phyloP scores from a whole-genome alignment of 805 yeast species.

The Kodamaea jinghongensis region DNA sequence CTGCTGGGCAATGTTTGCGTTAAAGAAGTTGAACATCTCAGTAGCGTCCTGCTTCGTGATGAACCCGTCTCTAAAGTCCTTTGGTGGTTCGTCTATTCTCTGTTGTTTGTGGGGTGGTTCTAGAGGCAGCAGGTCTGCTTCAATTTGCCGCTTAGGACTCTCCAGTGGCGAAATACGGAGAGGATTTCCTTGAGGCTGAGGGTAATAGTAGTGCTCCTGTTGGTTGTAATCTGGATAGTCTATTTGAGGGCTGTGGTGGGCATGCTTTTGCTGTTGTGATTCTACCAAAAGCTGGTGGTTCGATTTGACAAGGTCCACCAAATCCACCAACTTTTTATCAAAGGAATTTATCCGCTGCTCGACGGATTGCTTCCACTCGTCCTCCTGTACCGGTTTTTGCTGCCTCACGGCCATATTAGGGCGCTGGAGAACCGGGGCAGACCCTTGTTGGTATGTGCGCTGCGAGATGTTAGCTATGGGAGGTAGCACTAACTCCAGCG shows the following conservation, averaged over 20 bases:
- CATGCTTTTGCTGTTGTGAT: constrained; percentile 12
- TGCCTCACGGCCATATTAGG: constrained; percentile 7
- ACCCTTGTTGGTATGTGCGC: neutral
- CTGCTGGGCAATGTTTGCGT: constrained; percentile 56
- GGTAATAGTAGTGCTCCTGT: neutral
- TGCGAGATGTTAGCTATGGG: constrained; percentile 7
- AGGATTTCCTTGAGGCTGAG: too few relatives aligned
- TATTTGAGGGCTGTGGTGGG: neutral
- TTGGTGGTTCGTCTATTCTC: constrained; percentile 9
- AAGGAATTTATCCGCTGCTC: constrained; percentile 35
- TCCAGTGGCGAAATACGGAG: too few relatives aligned
- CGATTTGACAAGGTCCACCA: constrained; percentile 32
- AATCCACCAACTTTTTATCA: constrained; percentile 36
- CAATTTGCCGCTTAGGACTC: neutral
- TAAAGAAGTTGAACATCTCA: constrained; percentile 52
- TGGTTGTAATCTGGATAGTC: neutral
- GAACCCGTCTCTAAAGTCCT: constrained; percentile 38
- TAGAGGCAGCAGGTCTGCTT: neutral
- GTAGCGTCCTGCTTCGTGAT: constrained; percentile 40
- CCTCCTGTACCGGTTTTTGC: constrained; percentile 12
- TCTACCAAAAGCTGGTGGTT: constrained; percentile 31
- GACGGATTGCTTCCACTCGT: constrained; percentile 33
- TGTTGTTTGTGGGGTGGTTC: constrained; percentile 1
- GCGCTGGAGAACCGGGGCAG: neutral
- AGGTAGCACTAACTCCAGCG: constrained; percentile 2